Evolutionary conservation across 257 asterid genomes (phyloP).

Genomic region (Solanum ossicruentum): DNA sequence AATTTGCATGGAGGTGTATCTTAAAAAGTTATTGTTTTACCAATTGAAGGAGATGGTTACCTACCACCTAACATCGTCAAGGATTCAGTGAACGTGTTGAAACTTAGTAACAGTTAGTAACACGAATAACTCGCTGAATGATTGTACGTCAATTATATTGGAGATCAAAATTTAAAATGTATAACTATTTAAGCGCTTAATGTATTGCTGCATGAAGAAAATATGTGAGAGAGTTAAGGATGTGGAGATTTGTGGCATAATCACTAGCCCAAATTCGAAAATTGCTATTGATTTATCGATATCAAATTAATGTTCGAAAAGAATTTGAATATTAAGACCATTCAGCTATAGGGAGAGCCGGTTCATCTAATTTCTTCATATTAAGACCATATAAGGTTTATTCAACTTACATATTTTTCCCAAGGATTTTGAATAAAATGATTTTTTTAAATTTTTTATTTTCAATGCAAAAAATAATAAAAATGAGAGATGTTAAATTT

Average conservation of each 20-base stretch:
- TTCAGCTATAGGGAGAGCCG: no score
- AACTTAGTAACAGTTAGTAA: not conserved
- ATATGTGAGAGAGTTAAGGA: not conserved
- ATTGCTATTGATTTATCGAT: not conserved
- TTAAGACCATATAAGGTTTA: no score
- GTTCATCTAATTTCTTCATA: no score
- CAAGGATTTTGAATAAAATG: no score
- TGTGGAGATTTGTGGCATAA: no score
- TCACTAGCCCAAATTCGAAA: not conserved
- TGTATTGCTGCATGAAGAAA: not conserved
- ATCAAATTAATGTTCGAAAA: no score
- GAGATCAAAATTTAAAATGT: not conserved
- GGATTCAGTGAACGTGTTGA: not conserved
- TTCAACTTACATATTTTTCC: not conserved
- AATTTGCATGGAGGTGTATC: not conserved
- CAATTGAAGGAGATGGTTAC: not conserved
- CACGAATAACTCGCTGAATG: not conserved
- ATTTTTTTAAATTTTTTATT: no score
- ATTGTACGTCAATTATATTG: not conserved
- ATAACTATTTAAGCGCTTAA: not conserved
- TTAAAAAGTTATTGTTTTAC: not conserved
- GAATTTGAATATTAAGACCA: not conserved
- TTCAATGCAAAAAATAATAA: no score
- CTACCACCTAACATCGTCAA: not conserved
- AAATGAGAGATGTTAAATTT: no score